Evolutionary conservation across 768 basidiomycete species (phyloP), one percentile per base, ranked within the genome.

Genomic region (Naganishia kalamii): DNA sequence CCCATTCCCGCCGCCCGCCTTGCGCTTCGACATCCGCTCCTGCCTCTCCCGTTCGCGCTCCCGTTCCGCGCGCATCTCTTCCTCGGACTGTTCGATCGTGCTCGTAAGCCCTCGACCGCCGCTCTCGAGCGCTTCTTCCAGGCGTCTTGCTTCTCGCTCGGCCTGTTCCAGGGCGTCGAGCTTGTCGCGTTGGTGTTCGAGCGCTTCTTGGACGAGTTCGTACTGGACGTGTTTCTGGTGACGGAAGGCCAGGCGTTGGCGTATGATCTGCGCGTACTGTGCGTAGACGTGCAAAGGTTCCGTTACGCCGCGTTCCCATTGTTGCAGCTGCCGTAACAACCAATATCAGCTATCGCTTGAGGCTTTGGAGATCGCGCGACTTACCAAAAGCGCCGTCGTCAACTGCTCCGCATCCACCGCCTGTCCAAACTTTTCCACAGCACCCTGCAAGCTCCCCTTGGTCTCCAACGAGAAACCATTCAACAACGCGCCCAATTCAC

Each of bases 181-280:
- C 70, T 86, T 83, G 71, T 89, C 90, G 63, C 86, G 86, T 78
- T 91, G 94, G 15, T 81, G 80, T 69, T 92, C 92, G 13, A 99
- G 81, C 27, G 83, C 70, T 75, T 97, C 93, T 77, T 94, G 89
- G 3, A 96, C 94, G 84, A 96, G 89, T 79, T 99, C 96, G 73
- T 88, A 93, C 76, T 99, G 96, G 8, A 92, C 88, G 68, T 99
- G 92, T 79, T 98, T 98, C 80, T 93, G 92, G 75, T 98, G 94
- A 46, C 96, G 89, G 79, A 93, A 99, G 0, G 86, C 86, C 50
- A 99, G 85, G 35, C 98, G 81, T 73, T 89, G 89, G 83, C 91
- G 93, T 80, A 99, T 98, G 74, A 97, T 93, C 21, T 83, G 81
- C 13, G 89, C 90, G 75, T 98, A 99, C 78, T 98, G 96, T 61